These are phyloP conservation scores for Saccharomycopsis schoenii DNA, from an alignment of 805 yeast genomes.

Conservation along the genomic window DNA sequence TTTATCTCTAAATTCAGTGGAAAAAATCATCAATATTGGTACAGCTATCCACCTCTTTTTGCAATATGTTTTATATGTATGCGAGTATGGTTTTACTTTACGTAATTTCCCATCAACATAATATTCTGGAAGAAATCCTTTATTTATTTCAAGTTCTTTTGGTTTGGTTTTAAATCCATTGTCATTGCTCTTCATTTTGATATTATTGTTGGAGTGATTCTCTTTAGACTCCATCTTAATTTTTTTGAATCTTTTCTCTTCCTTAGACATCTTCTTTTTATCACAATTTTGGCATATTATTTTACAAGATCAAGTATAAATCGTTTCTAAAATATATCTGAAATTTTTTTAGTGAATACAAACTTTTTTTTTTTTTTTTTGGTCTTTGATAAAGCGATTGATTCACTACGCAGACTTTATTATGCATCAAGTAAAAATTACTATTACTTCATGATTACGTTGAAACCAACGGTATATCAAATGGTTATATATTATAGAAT, in stretches of 20 bases:
- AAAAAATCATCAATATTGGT: constrained; percentile 70
- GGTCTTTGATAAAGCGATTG: not conserved
- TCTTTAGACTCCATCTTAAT: not conserved
- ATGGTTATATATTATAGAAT: not conserved
- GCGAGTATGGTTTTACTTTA: constrained; percentile 75
- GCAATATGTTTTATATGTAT: constrained; percentile 84
- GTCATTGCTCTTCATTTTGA: not conserved
- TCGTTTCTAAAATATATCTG: not conserved
- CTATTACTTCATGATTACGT: not conserved
- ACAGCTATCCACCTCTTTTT: constrained; percentile 86
- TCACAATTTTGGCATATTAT: too few species aligned
- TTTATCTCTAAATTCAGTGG: constrained; percentile 75
- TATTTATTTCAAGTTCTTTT: not conserved
- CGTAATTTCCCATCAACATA: constrained; percentile 51
- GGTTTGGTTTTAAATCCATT: constrained; percentile 10
- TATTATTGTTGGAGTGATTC: not conserved
- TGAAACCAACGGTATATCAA: not conserved
- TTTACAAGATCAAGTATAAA: too few species aligned
- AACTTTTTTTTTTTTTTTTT: too few species aligned
- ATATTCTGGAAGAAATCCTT: constrained; percentile 3
- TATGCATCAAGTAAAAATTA: not conserved
- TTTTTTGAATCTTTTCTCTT: not conserved
- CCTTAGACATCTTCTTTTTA: not conserved
- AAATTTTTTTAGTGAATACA: not conserved
- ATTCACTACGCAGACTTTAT: not conserved